These are phyloP conservation scores for Cyberlindnera nakhonratchasimensis DNA, from an alignment of 805 yeast species.

Conservation along the genomic window DNA sequence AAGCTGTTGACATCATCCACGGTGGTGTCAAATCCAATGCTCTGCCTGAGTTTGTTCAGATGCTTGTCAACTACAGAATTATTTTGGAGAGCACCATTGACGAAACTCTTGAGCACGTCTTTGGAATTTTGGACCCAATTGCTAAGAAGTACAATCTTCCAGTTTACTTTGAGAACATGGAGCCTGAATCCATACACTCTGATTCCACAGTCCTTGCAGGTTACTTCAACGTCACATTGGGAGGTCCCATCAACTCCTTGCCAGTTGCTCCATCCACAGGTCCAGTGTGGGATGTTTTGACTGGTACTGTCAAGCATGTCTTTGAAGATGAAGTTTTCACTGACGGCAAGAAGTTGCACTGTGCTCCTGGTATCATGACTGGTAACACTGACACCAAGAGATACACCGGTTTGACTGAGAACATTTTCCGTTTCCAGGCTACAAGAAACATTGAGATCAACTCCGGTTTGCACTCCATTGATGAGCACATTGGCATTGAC, in stretches of 20 bases:
- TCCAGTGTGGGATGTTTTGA: slow-evolving; percentile 21
- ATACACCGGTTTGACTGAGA: slow-evolving; percentile 58
- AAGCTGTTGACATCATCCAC: slow-evolving; percentile 34
- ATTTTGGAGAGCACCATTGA: slow-evolving; percentile 49
- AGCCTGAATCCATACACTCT: background rate
- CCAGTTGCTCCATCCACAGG: slow-evolving; percentile 17
- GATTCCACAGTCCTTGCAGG: slow-evolving; percentile 23
- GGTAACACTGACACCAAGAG: slow-evolving; percentile 71
- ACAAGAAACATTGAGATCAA: slow-evolving; percentile 34
- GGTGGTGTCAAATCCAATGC: slow-evolving; percentile 82
- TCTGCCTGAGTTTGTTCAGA: slow-evolving; percentile 54
- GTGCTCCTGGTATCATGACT: slow-evolving; percentile 41
- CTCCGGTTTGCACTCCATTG: slow-evolving; percentile 48
- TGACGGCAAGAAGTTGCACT: slow-evolving; percentile 47
- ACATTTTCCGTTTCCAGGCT: slow-evolving; percentile 62
- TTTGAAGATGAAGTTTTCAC: slow-evolving; percentile 32
- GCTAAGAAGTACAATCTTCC: slow-evolving; percentile 24
- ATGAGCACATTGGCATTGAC: slow-evolving; percentile 49
- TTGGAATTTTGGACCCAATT: slow-evolving; percentile 16
- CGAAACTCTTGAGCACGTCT: slow-evolving; percentile 31
- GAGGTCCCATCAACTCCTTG: slow-evolving; percentile 18
- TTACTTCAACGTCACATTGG: slow-evolving; percentile 26
- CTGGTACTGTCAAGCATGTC: slow-evolving; percentile 19
- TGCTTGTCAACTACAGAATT: slow-evolving; percentile 60
- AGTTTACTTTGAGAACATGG: slow-evolving; percentile 18